Conservation (phyloP, 352 stramenopile genomes). For the Globisporangium splendens region DNA sequence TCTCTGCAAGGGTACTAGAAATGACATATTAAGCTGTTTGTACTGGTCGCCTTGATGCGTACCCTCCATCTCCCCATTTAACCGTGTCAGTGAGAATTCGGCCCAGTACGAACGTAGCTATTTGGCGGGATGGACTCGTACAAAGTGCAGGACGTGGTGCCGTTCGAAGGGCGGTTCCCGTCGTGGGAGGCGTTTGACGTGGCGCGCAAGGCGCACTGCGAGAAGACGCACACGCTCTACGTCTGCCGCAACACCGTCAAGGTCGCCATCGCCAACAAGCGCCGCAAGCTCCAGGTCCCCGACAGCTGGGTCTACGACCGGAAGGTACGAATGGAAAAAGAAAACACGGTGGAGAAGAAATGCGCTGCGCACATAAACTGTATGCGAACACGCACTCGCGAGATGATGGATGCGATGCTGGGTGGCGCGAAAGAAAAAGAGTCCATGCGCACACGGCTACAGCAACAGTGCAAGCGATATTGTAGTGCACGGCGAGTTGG, state of each 20-base stretch:
- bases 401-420: too few relatives aligned
- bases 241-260: constrained; percentile 78
- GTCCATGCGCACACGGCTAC: too few relatives aligned
- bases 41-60: too few relatives aligned
- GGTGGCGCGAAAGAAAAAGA: too few relatives aligned
- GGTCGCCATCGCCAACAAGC: constrained; percentile 67
- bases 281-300: constrained; percentile 64
- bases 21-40: too few relatives aligned
- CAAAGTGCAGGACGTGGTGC: constrained; percentile 56
- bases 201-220: constrained; percentile 57
- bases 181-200: constrained; percentile 79
- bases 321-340: constrained; percentile 29
- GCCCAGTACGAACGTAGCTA: constrained; percentile 28
- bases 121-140: constrained; percentile 6
- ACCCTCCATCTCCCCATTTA: too few relatives aligned
- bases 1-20: too few relatives aligned
- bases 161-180: constrained; percentile 62
- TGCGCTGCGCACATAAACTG: too few relatives aligned
- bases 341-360: background rate
- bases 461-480: too few relatives aligned
- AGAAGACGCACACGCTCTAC: constrained; percentile 81
- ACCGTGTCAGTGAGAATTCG: constrained; percentile 5
- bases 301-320: constrained; percentile 63
- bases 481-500: background rate
- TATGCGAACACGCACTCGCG: too few relatives aligned